Evolutionary conservation across 306 rosid species (phyloP).

Genomic region (Mimosa bimucronata): DNA sequence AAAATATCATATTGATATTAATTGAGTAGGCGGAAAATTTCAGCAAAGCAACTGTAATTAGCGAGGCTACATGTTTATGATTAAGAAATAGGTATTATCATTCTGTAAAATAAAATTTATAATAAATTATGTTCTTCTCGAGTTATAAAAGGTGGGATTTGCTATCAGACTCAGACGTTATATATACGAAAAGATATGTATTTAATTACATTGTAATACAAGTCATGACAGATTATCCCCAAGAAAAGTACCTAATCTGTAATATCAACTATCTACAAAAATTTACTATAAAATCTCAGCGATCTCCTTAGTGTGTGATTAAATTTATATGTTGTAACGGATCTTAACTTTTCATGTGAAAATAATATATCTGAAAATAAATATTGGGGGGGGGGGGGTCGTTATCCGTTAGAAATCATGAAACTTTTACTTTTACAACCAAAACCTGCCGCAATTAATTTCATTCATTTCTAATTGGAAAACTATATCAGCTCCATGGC

Average conservation of each 20-base stretch:
- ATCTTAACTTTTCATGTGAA: too few species aligned
- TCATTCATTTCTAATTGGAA: not conserved
- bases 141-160: too few species aligned
- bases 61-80: not conserved
- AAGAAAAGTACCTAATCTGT: not conserved
- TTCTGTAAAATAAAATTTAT: too few species aligned
- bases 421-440: constrained; percentile 1
- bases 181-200: not conserved
- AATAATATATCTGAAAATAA: not conserved
- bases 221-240: not conserved
- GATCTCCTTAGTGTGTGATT: not conserved
- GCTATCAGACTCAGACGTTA: not conserved
- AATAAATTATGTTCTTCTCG: not conserved
- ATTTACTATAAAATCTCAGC: not conserved
- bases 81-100: not conserved
- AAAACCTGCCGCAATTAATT: not conserved
- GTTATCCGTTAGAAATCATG: constrained; percentile 13
- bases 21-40: not conserved
- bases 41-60: too few species aligned
- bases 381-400: not conserved
- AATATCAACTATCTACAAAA: not conserved
- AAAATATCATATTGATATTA: too few species aligned
- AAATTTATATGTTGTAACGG: not conserved
- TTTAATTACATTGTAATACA: not conserved
- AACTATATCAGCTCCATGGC: not conserved